A percentile compares a stretch with the other conserved stretches of the same genome.
Conservation (phyloP, 2,329 filamentous ascomycete genomes). For the Elsinoe fawcettii region DNA sequence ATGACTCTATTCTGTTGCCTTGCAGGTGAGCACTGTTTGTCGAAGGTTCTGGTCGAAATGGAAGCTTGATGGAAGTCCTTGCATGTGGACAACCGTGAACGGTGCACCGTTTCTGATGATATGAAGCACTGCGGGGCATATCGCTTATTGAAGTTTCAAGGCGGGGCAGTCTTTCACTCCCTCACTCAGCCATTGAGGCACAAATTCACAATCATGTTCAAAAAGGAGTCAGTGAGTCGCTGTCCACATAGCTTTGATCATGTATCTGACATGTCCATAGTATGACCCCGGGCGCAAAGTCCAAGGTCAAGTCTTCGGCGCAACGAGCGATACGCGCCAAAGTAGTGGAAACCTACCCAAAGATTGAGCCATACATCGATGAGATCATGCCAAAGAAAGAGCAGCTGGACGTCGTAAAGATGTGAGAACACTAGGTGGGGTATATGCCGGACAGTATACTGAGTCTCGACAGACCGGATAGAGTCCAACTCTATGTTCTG, state of each 20-base stretch:
- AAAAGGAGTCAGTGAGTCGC: conserved; percentile 65
- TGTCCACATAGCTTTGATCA: background rate
- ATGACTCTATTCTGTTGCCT: background rate
- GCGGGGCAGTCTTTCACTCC: conserved; percentile 15
- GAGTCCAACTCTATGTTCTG: conserved; percentile 80
- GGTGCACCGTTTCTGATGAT: background rate
- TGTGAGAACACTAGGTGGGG: conserved; percentile 39
- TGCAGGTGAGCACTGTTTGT: background rate
- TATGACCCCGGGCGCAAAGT: conserved; percentile 70
- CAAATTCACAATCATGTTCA: conserved; percentile 62
- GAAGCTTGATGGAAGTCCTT: background rate
- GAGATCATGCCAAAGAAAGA: conserved; percentile 93
- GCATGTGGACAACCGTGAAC: background rate
- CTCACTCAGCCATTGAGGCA: conserved; percentile 12
- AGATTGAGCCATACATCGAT: conserved; percentile 80
- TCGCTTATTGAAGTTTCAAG: conserved; percentile 15
- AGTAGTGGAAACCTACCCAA: conserved; percentile 75
- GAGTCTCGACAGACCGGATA: conserved; percentile 56
- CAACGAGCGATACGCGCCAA: conserved; percentile 79
- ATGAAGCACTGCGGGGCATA: conserved; percentile 10
- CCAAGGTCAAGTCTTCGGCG: conserved; percentile 94
- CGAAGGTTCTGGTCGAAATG: conserved; percentile 4
- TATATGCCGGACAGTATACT: background rate
- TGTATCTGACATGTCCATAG: conserved; percentile 37
- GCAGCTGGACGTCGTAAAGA: conserved; percentile 81